These are phyloP conservation scores for Rhizopogon vinicolor DNA, from an alignment of 768 basidiomycete species.

Conservation along the genomic window DNA sequence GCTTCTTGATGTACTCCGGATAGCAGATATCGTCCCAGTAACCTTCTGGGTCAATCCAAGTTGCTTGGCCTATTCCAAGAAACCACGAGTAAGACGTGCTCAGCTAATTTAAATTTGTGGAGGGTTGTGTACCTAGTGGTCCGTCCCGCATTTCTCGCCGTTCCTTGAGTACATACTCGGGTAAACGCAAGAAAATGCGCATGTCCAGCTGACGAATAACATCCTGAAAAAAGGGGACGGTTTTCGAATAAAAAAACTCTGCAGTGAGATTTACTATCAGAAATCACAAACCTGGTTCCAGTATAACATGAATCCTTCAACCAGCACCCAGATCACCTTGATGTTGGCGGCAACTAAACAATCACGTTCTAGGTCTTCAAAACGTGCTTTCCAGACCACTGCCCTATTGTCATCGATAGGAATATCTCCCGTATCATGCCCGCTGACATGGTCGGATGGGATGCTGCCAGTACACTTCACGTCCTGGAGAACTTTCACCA, in stretches of 20 bases:
- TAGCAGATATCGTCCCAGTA: conserved; percentile 95
- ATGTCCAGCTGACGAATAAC: conserved; percentile 73
- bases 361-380: conserved; percentile 43
- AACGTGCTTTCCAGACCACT: conserved; percentile 46
- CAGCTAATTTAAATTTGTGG: conserved; percentile 3
- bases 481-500: conserved; percentile 55
- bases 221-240: conserved; percentile 35
- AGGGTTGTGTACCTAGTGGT: conserved; percentile 70
- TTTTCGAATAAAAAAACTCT: neutral
- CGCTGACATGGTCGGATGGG: conserved; percentile 68
- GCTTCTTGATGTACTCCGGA: conserved; percentile 86
- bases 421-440: conserved; percentile 79
- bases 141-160: conserved; percentile 76
- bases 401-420: conserved; percentile 43
- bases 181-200: conserved; percentile 80
- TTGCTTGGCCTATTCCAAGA: conserved; percentile 64
- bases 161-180: conserved; percentile 64
- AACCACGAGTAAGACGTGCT: conserved; percentile 3
- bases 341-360: conserved; percentile 36
- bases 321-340: conserved; percentile 70
- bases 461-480: conserved; percentile 68
- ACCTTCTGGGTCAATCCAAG: conserved; percentile 83
- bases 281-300: conserved; percentile 63
- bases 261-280: neutral
- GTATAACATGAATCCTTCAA: conserved; percentile 93